Evolutionary conservation across 148 eudicot species (phyloP), one percentile per base, ranked within the genome.

Genomic region (Spergularia marina): DNA sequence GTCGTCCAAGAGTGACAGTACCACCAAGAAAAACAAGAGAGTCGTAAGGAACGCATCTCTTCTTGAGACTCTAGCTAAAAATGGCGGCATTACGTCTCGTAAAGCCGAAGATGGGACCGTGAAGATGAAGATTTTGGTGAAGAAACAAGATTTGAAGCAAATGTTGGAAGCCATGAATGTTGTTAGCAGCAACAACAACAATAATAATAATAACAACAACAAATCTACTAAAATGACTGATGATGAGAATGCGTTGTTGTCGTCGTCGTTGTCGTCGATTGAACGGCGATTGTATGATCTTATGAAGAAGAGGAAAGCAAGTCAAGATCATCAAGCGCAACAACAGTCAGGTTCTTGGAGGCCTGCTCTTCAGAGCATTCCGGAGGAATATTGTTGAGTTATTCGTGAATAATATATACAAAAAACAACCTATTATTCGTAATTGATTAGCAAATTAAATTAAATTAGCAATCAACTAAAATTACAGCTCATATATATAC

Each of bases 301-400:
- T 4, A 78, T 90, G 91, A 66, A 81, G 79, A 76, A 68, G 62
- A 83, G 81, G 80, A 78, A 70, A 74, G 82, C 72, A 20, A 79
- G 39, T 36, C 65, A 55, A 47, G 49, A 73, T 74, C 59, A 71
- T 4, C 63, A 77, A 59, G 68, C 66, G 60, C 23, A 65, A 70
- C 23, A 62, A 70, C 49, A 55, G 60, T 68, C 78, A 44, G 60
- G n/a, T 56, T 53, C 81, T 34, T 88, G 94, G 94, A 86, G 78
- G 68, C 94, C 94, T 62, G 83, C 71, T 15, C 94, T 90, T 67
- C 87, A 82, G 44, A 90, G 88, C 80, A 90, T 90, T 63, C 94
- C 94, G 0, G 90, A 90, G 82, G 83, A 85, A 65, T 76, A 49
- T 52, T 72, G 57, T 18, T 11, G 71, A 70, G 30, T 67, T 30